Base-by-base conservation (phyloP, 192 early-diverging fungal species). In the Coemansia sp. region DNA sequence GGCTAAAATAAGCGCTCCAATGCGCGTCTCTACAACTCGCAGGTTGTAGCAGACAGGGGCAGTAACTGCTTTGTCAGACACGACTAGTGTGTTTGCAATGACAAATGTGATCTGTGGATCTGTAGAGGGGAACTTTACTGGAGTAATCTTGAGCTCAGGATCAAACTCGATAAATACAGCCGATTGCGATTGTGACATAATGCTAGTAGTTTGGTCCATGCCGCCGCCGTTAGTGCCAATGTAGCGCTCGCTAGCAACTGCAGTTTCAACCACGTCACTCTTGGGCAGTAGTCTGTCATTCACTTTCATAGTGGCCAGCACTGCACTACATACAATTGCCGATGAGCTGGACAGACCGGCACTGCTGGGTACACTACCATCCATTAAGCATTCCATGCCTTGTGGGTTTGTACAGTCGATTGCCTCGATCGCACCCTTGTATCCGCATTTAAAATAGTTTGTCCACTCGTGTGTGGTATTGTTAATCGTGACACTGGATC, bases 181-280 rank as follows among this genome's bases (percentile, higher is more conserved):
- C 22, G 84, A 86, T 2, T 85, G 84, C 25, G 82, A 83, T 22
- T 83, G 72, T 8, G 87, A 87, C 73, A 94, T 90, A 40, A 97
- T 86, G 25, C 91, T 94, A 58, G 87, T 86, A n/a, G 90, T 85
- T 65, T 97, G 95, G 63, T 97, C 94, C 94, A 97, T 97, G n/a
- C 66, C 89, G 31, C 84, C 84, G 26, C 75, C 73, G 11, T 71
- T 65, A 9, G 92, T 88, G 34, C 93, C 94, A 15, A 88, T 86
- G 65, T 90, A 87, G 14, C 88, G 88, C 69, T 97, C 95, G 58
- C 85, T 81, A 14, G 84, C 78, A 70, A 94, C 93, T n/a, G 93
- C 87, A 22, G 88, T 83, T 38, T 87, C 78, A 44, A 88, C 86
- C 3, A 57, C 47, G 11, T 64, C 62, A n/a, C 50, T 12, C 31